Evolutionary conservation across 2,329 filamentous ascomycete species (phyloP).

Genomic region (Scedosporium aurantiacum): DNA sequence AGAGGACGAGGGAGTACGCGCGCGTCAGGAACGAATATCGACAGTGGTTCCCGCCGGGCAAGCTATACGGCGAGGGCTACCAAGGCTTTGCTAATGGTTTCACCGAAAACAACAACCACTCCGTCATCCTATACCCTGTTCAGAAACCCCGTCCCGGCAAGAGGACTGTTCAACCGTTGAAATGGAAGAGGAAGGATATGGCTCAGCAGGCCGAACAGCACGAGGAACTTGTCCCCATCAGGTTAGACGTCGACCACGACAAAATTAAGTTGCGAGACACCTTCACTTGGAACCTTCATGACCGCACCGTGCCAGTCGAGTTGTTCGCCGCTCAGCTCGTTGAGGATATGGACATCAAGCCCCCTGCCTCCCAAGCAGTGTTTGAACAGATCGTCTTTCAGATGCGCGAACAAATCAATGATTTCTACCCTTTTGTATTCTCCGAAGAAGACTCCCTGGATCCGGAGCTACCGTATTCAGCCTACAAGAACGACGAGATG

Average conservation of each 20-base stretch:
- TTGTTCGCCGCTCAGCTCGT: slow-evolving; percentile 81
- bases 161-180: slow-evolving; percentile 61
- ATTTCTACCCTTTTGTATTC: slow-evolving; percentile 87
- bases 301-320: slow-evolving; percentile 68
- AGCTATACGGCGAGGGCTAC: slow-evolving; percentile 65
- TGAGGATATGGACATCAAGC: slow-evolving; percentile 77
- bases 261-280: slow-evolving; percentile 94
- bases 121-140: slow-evolving; percentile 67
- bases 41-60: slow-evolving; percentile 42
- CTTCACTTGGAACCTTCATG: slow-evolving; percentile 96
- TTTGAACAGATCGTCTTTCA: slow-evolving; percentile 52
- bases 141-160: slow-evolving; percentile 68
- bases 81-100: slow-evolving; percentile 79
- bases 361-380: slow-evolving; percentile 55
- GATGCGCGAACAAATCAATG: slow-evolving; percentile 80
- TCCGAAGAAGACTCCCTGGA: slow-evolving; percentile 86
- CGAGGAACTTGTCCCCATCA: slow-evolving; percentile 83
- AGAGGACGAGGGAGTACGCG: slow-evolving; percentile 61
- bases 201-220: slow-evolving; percentile 77
- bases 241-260: slow-evolving; percentile 89
- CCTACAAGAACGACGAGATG: slow-evolving; percentile 99
- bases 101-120: slow-evolving; percentile 59
- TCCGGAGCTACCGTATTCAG: slow-evolving; percentile 77
- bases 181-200: slow-evolving; percentile 69
- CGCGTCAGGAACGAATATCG: slow-evolving; percentile 44